Evolutionary conservation across 345 rosid species (phyloP), one percentile per base, ranked within the genome.

Genomic region (Brassica rapa): DNA sequence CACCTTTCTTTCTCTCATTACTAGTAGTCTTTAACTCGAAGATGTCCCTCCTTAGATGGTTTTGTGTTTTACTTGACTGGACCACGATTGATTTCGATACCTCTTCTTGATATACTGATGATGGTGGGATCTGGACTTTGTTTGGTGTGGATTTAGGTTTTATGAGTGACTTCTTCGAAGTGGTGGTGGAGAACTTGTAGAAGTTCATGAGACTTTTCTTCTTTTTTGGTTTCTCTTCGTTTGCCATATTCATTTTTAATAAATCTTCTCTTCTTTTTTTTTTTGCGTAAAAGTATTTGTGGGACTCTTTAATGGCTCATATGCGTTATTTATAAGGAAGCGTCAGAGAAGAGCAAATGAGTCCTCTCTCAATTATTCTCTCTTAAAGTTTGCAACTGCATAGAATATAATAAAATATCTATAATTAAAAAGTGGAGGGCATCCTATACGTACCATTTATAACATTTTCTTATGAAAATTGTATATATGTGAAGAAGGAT

Each of bases 171-270:
- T 72, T 53, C 53, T 72, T 71, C 4, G 81, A 64, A 29, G 62
- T 57, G 25, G 56, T 33, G 62, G 56, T 69, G 37, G 81, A 41
- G 82, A 79, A 73, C 68, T 14, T 79, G 74, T 79, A 79, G 70
- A 79, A 79, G 77, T 4, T 75, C 83, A 77, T 67, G 71, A 84
- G 84, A 56, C 84, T 79, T 76, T 62, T 86, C 83, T 80, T 86
- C 68, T 69, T 84, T 84, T 73, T 66, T 80, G 55, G 84, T 66
- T 19, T 83, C 83, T 84, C 83, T 86, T 70, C 70, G 35, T 74
- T 74, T n/a, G 37, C 72, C 72, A 65, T 65, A 63, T 69, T 80
- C 79, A 66, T 64, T 57, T 71, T 16, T 0, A 14, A 49, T 1
- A 49, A 49, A n/a, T 14, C 19, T 46, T 35, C 30, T 2, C 30